Base-by-base conservation (phyloP, 768 basidiomycete genomes). In the Asterophora lycoperdoides region DNA sequence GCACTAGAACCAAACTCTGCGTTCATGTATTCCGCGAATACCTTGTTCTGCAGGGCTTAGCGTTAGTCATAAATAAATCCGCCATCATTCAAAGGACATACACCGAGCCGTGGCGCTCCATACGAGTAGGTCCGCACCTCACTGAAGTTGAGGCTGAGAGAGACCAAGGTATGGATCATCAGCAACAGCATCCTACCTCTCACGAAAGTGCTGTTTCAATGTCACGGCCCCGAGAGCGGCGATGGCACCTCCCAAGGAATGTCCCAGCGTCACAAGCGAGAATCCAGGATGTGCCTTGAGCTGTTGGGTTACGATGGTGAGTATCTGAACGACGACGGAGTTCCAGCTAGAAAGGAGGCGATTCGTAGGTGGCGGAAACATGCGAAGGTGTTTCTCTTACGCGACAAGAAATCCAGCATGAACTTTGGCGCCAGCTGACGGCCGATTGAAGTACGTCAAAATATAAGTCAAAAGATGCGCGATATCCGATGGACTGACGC, bases 231-330 rank as follows among this genome's bases (percentile, higher is more conserved):
- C 76, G 1, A 81, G 60, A 2, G 74, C 66, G 1, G 80, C 71
- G 5, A 82, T 59, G 1, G 78, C 65, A 6, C 78, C 80, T 8
- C 80, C 80, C 8, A 80, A 61, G 1, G 79, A 81, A 56, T 82
- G 80, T 0, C 80, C 80, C 4, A 68, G 67, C 0, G 73, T 73
- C 8, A 76, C 70, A 28, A 81, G 60, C 1, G 67, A 56, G 53
- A 71, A 72, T 1, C 59, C 68, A 2, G 68, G 63, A 48, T 77
- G 64, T 3, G 50, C 49, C 9, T 57, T 52, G 1, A 76, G 56
- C 51, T 78, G 70, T 7, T 58, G 48, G 5, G 61, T 55, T 4
- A 80, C 50, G 18, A 72, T 60, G 9, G 63, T 48, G 6, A 71
- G 58, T 20, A 79, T 66, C 56, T 73, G 64, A 1, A 67, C 11